phyloP scores from a whole-genome alignment of 73 alveolate species.

The Paramecium primaurelia region DNA sequence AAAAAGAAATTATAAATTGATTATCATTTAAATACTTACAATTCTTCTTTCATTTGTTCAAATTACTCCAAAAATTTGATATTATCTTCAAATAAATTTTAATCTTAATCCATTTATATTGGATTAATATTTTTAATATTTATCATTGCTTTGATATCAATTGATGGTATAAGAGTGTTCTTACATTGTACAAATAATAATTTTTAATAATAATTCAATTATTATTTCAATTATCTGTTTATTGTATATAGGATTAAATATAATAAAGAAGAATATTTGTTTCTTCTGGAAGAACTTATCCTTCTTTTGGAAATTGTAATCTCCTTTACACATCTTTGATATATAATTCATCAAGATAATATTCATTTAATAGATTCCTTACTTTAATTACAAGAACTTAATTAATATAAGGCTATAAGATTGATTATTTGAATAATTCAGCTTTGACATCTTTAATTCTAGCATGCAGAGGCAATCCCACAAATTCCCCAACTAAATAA shows the following conservation, averaged over 20 bases:
- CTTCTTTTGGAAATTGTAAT: background rate
- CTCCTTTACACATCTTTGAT: slow-evolving; percentile 6
- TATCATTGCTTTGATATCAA: background rate
- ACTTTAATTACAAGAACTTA: background rate
- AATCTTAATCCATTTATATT: background rate
- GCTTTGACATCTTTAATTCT: background rate
- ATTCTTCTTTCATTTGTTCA: background rate
- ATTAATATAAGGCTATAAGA: background rate
- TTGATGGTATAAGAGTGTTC: background rate
- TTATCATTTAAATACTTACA: background rate
- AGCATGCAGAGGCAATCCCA: background rate
- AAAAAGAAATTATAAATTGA: background rate
- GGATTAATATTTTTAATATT: background rate
- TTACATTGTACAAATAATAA: too few species aligned
- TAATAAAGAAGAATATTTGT: background rate
- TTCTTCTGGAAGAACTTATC: background rate
- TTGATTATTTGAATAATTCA: background rate
- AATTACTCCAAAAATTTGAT: background rate
- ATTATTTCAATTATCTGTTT: too few species aligned
- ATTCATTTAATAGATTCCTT: background rate
- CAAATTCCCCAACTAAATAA: slow-evolving; percentile 31
- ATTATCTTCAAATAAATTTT: background rate
- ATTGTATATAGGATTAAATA: background rate
- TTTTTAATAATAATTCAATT: too few species aligned
- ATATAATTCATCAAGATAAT: background rate